Evolutionary conservation across 2,329 filamentous ascomycete species (phyloP), one percentile per base, ranked within the genome.

Genomic region (Albifimbria verrucaria): DNA sequence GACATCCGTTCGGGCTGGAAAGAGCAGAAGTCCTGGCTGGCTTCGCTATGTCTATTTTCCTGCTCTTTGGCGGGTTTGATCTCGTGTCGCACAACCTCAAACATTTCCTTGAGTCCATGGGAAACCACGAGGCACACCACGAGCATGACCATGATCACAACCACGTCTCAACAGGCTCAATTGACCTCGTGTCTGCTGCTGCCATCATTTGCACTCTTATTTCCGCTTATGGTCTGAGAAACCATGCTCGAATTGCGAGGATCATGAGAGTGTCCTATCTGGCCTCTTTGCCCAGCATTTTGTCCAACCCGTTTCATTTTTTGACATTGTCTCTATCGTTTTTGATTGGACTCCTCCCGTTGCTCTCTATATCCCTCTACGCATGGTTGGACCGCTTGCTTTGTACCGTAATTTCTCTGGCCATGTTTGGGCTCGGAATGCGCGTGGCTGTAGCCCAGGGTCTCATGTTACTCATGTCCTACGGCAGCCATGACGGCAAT

Each of bases 11-110:
- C 66, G 92, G 88, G 3, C 82, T 99, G 22, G 91, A 97, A 73
- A 85, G 94, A 51, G 89, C 90, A 54, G 94, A 99, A 71, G 93
- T 99, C 5, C 82, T 99, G 17, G 92, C 92, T 32, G 94, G 94
- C 18, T 96, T 99, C 59, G 94, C 92, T 55, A 91, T 97, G 85
- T 95, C 92, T 49, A 89, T 99, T 39, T 91, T 97, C 56, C 82
- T 99, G 12, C 83, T 96, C n/a, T 99, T 99, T 72, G 96, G 96
- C 78, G 93, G 93, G 20, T 88, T 97, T 64, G 94, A 99, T 64
- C 83, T 99, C 48, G 88, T 99, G 56, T 96, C 90, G 41, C 94
- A 99, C 69, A 93, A 91, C 55, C 77, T 96, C 17, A 94, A 96
- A 67, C 93, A 99, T 70, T 82, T 92, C n/a, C 82, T 99, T 11